Evolutionary conservation across 768 basidiomycete genomes (phyloP).

Genomic region (Amanita fuliginea): DNA sequence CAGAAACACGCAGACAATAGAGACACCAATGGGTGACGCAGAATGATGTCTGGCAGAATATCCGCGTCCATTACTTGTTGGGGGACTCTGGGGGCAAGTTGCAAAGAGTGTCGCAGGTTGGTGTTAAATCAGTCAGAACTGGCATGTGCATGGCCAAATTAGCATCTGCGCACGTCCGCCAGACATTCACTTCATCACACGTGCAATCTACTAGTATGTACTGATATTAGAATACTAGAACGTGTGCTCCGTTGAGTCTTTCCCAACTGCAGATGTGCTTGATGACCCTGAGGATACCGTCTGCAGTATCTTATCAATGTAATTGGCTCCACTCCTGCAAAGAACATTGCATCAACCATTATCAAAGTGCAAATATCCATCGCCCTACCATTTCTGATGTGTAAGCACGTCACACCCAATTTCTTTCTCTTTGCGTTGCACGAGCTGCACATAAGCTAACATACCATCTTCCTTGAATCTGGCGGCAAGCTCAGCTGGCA

Average conservation of each 20-base stretch:
- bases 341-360: neutral
- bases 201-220: neutral
- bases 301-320: conserved; percentile 77
- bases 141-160: neutral
- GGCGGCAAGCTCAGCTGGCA: conserved; percentile 63
- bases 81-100: neutral
- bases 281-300: conserved; percentile 84
- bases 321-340: conserved; percentile 79
- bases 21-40: conserved; percentile 64
- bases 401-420: conserved; percentile 85
- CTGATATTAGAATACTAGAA: conserved; percentile 32
- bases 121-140: neutral
- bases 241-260: conserved; percentile 82
- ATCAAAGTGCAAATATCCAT: neutral
- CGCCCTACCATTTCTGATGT: conserved; percentile 81
- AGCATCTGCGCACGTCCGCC: neutral
- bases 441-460: conserved; percentile 84
- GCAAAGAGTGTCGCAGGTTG: neutral
- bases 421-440: conserved; percentile 82
- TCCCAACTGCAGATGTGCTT: conserved; percentile 72
- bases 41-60: conserved; percentile 20
- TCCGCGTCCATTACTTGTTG: conserved; percentile 24
- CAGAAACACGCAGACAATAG: conserved; percentile 76
- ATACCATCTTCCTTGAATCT: conserved; percentile 83
- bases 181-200: neutral